These are phyloP conservation scores for Copromyces sp. DNA, from an alignment of 495 filamentous ascomycete species.

Conservation along the genomic window DNA sequence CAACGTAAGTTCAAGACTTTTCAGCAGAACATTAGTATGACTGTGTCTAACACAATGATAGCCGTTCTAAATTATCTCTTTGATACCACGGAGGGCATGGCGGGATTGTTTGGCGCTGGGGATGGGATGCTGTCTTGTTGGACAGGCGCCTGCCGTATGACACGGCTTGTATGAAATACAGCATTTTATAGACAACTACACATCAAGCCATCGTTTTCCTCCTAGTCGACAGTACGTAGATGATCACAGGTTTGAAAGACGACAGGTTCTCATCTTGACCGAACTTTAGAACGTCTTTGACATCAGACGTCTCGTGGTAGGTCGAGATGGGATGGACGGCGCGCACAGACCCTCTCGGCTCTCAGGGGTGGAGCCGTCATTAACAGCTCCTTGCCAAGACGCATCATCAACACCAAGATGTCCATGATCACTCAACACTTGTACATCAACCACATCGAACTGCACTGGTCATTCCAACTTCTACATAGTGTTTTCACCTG, in stretches of 20 bases:
- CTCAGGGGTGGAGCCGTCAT: neutral
- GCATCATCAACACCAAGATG: neutral
- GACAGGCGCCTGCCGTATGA: neutral
- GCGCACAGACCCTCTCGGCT: neutral
- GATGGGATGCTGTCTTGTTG: neutral
- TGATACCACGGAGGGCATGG: neutral
- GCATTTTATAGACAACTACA: slow-evolving; percentile 10
- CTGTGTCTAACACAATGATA: slow-evolving; percentile 8
- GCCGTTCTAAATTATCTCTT: slow-evolving; percentile 33
- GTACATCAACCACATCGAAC: neutral
- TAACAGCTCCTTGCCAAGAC: neutral
- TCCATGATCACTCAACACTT: neutral
- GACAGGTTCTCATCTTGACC: neutral
- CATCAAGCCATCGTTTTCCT: neutral
- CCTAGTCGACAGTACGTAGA: neutral
- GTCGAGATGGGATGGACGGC: neutral
- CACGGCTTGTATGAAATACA: slow-evolving; percentile 15
- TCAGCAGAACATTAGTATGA: slow-evolving; percentile 1
- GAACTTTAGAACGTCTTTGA: neutral
- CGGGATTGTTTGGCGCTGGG: slow-evolving; percentile 1
- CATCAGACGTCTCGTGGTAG: neutral
- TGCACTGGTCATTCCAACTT: neutral
- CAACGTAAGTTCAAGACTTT: slow-evolving; percentile 33
- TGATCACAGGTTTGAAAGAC: neutral
- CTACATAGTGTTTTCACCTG: neutral